Base-by-base conservation (phyloP, 2,329 filamentous ascomycete species). In the Colletotrichum gloeosporioides region DNA sequence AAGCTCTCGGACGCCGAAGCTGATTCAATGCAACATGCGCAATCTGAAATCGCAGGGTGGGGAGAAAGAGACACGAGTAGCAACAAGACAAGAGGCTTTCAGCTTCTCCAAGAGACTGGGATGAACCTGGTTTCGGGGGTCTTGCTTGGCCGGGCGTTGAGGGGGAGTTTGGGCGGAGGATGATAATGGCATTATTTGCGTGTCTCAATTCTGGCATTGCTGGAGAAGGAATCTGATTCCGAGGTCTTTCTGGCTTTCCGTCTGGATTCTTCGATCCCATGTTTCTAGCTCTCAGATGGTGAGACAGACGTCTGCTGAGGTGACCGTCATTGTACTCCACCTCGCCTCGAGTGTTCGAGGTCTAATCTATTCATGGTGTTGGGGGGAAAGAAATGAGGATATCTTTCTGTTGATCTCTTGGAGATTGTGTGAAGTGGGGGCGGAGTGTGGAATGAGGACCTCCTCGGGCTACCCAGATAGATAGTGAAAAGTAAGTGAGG, bases 131-230 rank as follows among this genome's bases (percentile, higher is more conserved):
- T 39, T 34, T 69, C 49, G 27, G 29, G 31, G 55, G 31, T 22
- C 18, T 55, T 66, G 64, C 70, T 73, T 59, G 57, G 31, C 39
- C 34, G 55, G 25, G 49, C 64, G 49, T 68, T 49, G 57, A 39
- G 27, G 9, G 36, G n/a, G 68, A 36, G 34, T 59, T 53, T 31
- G 72, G 49, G 36, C 9, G 39, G 39, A 34, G 66, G 31, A 57
- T 32, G 32, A 74, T 65, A 65, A 76, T 69, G 74, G 74, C 74
- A 76, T 76, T 73, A 73, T 55, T 59, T 67, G 73, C 61, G 68
- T 71, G 59, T 71, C 69, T 71, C 18, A 49, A 44, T 62, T 22
- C 27, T 39, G 55, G 57, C 57, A 63, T 44, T 29, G 57, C 36
- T 53, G 68, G 32, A 68, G 44, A 36, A 36, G 64, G 44, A 73